These are phyloP conservation scores for Stephanodiscus minutulus DNA, from an alignment of 108 stramenopile genomes.

Conservation along the genomic window DNA sequence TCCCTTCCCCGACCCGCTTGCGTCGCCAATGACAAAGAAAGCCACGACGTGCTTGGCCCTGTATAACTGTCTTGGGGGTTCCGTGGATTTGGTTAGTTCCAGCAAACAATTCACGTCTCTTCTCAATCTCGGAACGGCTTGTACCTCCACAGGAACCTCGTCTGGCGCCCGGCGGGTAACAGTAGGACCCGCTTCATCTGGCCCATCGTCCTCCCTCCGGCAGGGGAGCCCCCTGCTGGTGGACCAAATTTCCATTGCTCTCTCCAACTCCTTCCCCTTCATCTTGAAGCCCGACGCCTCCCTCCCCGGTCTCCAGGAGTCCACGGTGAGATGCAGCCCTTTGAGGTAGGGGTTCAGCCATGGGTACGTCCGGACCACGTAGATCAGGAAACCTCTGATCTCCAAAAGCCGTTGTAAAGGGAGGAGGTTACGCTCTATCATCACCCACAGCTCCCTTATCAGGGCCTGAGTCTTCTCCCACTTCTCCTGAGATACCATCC, in stretches of 20 bases:
- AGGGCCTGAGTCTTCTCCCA: no score
- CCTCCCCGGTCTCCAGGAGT: constrained; percentile 39
- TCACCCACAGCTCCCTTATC: no score
- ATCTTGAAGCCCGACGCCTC: constrained; percentile 34
- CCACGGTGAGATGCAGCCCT: constrained; percentile 48
- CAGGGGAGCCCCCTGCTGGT: background rate
- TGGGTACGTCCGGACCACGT: no score
- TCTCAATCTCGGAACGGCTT: constrained; percentile 27
- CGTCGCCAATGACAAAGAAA: constrained; percentile 37
- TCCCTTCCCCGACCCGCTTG: constrained; percentile 10
- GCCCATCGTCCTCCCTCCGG: background rate
- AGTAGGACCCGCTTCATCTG: background rate
- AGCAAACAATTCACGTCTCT: constrained; percentile 27
- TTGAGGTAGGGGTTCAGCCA: no score
- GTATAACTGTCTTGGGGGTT: no score
- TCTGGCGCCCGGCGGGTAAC: constrained; percentile 3
- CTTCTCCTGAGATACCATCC: no score
- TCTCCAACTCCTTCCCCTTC: background rate
- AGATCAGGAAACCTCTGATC: constrained; percentile 44
- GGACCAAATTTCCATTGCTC: constrained; percentile 21
- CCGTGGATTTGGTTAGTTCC: background rate
- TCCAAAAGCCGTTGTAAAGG: no score
- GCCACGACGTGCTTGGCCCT: background rate
- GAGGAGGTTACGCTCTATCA: no score
- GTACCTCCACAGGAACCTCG: no score